phyloP scores from a whole-genome alignment of 2,329 filamentous ascomycete species.

The Metarhizium rileyi region DNA sequence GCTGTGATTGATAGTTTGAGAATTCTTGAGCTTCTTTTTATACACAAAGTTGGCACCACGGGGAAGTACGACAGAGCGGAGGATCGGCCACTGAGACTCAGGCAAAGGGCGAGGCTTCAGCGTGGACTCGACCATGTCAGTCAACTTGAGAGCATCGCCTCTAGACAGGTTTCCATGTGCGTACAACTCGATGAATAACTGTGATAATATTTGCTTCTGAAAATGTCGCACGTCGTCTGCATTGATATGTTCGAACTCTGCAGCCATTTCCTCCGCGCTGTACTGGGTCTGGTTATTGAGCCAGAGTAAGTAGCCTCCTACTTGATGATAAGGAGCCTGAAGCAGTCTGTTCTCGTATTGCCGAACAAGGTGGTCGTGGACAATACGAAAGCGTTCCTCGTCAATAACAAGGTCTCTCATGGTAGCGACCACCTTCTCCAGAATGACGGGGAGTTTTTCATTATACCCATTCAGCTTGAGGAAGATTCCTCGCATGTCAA shows the following conservation, averaged over 20 bases:
- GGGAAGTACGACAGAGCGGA: conserved; percentile 67
- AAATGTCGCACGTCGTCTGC: conserved; percentile 67
- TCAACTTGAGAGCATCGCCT: conserved; percentile 80
- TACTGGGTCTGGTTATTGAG: conserved; percentile 68
- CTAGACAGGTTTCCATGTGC: conserved; percentile 91
- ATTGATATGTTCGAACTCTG: conserved; percentile 66
- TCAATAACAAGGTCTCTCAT: conserved; percentile 78
- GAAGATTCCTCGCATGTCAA: conserved; percentile 64
- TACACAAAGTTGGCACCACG: conserved; percentile 77
- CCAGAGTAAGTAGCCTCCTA: conserved; percentile 74
- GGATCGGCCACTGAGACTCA: conserved; percentile 67
- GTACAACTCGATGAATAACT: conserved; percentile 80
- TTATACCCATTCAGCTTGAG: conserved; percentile 85
- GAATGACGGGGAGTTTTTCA: conserved; percentile 82
- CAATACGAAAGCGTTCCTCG: conserved; percentile 80
- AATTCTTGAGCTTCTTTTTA: conserved; percentile 70
- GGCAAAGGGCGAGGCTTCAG: conserved; percentile 67
- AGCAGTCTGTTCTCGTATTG: conserved; percentile 80
- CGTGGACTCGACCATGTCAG: conserved; percentile 69
- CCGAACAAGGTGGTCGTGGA: conserved; percentile 74
- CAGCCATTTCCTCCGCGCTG: conserved; percentile 69
- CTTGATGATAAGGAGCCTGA: conserved; percentile 80
- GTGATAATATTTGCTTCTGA: conserved; percentile 68
- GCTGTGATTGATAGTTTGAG: conserved; percentile 81
- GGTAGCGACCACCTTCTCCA: conserved; percentile 79